Evolutionary conservation across 75 land plant genomes (phyloP).

Genomic region (Larix kaempferi): DNA sequence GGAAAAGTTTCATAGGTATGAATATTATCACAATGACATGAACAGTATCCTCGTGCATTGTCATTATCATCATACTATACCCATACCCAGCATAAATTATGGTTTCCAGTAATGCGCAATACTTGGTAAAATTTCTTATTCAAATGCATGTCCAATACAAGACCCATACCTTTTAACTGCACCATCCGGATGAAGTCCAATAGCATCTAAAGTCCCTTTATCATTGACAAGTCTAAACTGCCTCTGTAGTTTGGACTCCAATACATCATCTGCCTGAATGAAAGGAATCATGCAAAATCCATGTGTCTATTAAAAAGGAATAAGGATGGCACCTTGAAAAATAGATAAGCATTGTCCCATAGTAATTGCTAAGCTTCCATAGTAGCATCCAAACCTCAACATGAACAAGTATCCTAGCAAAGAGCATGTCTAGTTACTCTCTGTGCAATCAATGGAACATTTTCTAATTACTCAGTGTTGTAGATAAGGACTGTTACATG

Average conservation of each 20-base stretch:
- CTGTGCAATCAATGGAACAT: too few species aligned
- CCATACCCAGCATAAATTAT: neutral
- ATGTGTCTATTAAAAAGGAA: neutral
- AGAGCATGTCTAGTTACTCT: too few species aligned
- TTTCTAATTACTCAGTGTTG: too few species aligned
- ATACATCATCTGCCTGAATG: constrained; percentile 89
- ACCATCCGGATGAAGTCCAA: constrained; percentile 97
- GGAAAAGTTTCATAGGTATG: neutral
- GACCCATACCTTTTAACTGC: constrained; percentile 66
- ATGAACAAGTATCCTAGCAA: too few species aligned
- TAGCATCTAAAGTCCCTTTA: constrained; percentile 97
- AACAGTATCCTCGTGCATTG: neutral
- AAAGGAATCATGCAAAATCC: neutral
- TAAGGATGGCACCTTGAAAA: neutral
- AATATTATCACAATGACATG: neutral
- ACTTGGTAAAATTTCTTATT: neutral
- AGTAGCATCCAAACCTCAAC: too few species aligned
- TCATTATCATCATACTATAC: neutral
- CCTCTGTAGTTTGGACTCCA: constrained; percentile 70
- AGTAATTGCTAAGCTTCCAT: neutral
- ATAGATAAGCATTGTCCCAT: neutral
- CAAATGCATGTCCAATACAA: neutral
- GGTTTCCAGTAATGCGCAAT: neutral
- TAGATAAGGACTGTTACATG: too few species aligned
- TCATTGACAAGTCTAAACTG: constrained; percentile 82